phyloP scores from a whole-genome alignment of 2,329 filamentous ascomycete species.

The Colletotrichum aenigma region DNA sequence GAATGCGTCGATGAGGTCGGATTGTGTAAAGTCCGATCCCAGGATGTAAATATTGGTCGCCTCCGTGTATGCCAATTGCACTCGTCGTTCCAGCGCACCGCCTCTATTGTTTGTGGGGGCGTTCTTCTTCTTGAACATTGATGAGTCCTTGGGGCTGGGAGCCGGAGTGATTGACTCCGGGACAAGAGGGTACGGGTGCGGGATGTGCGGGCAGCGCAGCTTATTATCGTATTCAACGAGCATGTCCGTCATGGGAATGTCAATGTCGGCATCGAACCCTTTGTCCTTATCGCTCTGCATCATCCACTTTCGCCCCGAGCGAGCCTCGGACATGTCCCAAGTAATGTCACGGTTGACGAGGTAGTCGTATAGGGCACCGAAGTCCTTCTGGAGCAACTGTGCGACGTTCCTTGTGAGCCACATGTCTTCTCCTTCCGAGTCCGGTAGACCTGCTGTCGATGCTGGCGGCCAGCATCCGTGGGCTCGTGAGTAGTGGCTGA shows the following conservation, averaged over 20 bases:
- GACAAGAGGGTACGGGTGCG: slow-evolving; percentile 69
- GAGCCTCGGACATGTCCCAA: slow-evolving; percentile 68
- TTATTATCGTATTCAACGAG: slow-evolving; percentile 69
- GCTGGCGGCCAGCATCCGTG: slow-evolving; percentile 65
- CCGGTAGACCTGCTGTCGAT: slow-evolving; percentile 4
- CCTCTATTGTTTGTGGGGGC: slow-evolving; percentile 22
- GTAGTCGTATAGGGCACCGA: slow-evolving; percentile 73
- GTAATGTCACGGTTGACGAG: slow-evolving; percentile 69
- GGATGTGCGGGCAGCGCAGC: slow-evolving; percentile 67
- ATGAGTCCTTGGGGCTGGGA: slow-evolving; percentile 25
- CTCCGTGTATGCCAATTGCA: slow-evolving; percentile 63
- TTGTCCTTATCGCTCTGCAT: slow-evolving; percentile 56
- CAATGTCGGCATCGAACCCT: slow-evolving; percentile 55
- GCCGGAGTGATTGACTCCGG: slow-evolving; percentile 53
- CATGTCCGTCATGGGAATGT: slow-evolving; percentile 70
- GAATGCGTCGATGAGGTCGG: slow-evolving; percentile 60
- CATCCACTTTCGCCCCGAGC: slow-evolving; percentile 68
- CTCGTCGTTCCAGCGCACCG: slow-evolving; percentile 48
- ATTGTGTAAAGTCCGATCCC: slow-evolving; percentile 56
- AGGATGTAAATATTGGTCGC: slow-evolving; percentile 64
- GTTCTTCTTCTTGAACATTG: slow-evolving; percentile 37
- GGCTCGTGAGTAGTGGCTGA: slow-evolving; percentile 57
- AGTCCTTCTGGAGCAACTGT: slow-evolving; percentile 65
- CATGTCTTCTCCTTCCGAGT: slow-evolving; percentile 43
- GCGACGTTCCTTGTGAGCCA: slow-evolving; percentile 68